Evolutionary conservation across 2,329 filamentous ascomycete species (phyloP), one percentile per base, ranked within the genome.

Genomic region (Ceratocystiopsis brevicomis): DNA sequence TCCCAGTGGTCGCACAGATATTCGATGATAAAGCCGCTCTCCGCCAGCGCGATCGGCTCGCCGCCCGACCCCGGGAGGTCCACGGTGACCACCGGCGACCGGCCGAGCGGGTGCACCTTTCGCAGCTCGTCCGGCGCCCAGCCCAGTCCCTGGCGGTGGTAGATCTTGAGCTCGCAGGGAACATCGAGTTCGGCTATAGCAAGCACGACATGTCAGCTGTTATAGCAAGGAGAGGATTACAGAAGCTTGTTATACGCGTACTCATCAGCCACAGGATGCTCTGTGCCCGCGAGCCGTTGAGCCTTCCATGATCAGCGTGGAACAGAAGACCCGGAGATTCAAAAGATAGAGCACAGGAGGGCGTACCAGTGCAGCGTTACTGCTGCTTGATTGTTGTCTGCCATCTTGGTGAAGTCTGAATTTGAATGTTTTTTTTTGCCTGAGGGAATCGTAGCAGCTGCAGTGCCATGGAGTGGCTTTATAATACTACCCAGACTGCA

Each of bases 81-180:
- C 52, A 95, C 65, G 10, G 71, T 73, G 50, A 96, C 63, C 37
- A 88, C 63, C 0, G 88, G 88, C 1, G 84, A 86, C 58, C 94
- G 94, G 48, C 88, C 88, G 4, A 95, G 68, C 0, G 84, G 80
- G 54, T 94, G 85, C 35, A 93, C 62, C 49, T 83, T 68, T 54
- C 81, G 78, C 39, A 95, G 69, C 53, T 82, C 79, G 0, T 74
- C 65, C 4, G 84, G 83, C 1, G 87, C 87, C n/a, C 82, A 65
- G 52, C 65, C 69, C 44, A 38, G 40, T 47, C 64, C 54, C 44
- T 60, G 62, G 43, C 87, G 78, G 58, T 83, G 84, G 68, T 81
- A 90, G 43, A 80, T 69, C 54, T 88, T 75, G 45, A 95, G 62
- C 48, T 87, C 74, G 61, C 93, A 94, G 25, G 78, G 69, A 33